Evolutionary conservation across 257 asterid genomes (phyloP).

Genomic region (Thymus quinquecostatus): DNA sequence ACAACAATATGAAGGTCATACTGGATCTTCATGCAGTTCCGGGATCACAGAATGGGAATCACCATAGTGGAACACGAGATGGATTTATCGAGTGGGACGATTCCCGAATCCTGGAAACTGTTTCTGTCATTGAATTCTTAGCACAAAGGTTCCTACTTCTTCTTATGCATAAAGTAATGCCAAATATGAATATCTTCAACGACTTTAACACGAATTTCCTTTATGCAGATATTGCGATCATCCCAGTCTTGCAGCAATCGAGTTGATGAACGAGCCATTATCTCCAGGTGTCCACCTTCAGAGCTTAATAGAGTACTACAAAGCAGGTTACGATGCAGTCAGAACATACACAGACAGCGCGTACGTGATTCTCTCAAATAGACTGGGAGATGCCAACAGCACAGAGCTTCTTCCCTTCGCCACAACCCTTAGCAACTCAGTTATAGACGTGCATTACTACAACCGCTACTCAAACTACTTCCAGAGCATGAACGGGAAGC

Average conservation of each 20-base stretch:
- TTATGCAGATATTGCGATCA: constrained; percentile 42
- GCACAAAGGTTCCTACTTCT: constrained; percentile 40
- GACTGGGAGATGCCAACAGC: constrained; percentile 50
- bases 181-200: not conserved
- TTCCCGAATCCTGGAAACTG: constrained; percentile 44
- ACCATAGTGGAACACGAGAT: constrained; percentile 56
- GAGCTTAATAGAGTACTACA: constrained; percentile 40
- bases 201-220: not conserved
- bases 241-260: constrained; percentile 52
- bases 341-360: constrained; percentile 40
- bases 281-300: constrained; percentile 44
- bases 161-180: constrained; percentile 1
- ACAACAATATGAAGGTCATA: constrained; percentile 50
- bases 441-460: constrained; percentile 58
- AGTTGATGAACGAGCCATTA: constrained; percentile 50
- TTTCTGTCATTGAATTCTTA: constrained; percentile 50
- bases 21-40: constrained; percentile 56
- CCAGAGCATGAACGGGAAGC: constrained; percentile 38
- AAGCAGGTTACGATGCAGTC: constrained; percentile 54
- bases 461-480: constrained; percentile 45
- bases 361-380: constrained; percentile 47
- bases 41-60: constrained; percentile 60
- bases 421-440: constrained; percentile 38
- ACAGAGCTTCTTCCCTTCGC: constrained; percentile 46
- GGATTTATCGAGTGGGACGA: constrained; percentile 55